Evolutionary conservation across 176 grass and related monocot species (phyloP).

Genomic region (Metroxylon sagu): DNA sequence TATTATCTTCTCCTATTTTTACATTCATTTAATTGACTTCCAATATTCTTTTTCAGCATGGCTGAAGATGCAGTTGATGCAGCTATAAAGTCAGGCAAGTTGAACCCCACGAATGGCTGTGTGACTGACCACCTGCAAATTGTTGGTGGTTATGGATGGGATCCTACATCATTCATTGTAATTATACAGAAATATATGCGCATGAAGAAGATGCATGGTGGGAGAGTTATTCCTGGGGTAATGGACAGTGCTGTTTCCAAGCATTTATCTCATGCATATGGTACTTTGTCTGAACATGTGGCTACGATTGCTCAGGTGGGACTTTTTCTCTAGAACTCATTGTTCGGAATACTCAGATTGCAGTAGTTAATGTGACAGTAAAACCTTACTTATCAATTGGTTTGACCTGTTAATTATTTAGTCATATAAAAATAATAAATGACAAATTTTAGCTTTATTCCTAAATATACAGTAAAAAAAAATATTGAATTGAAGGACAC

Average conservation of each 20-base stretch:
- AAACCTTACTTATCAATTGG: no score
- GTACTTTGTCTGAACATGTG: slow-evolving; percentile 67
- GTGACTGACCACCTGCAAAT: slow-evolving; percentile 73
- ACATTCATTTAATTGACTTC: slow-evolving; percentile 17
- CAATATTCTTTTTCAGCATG: slow-evolving; percentile 46
- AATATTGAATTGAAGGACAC: no score
- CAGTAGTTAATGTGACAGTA: no score
- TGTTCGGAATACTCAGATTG: no score
- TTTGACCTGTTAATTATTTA: no score
- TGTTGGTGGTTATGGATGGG: slow-evolving; percentile 85
- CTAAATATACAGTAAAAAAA: no score
- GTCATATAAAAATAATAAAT: no score
- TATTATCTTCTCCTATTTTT: slow-evolving; percentile 1
- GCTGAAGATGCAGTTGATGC: slow-evolving; percentile 88
- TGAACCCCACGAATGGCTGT: slow-evolving; percentile 70
- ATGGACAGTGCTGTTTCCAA: slow-evolving; percentile 85
- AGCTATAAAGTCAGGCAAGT: slow-evolving; percentile 69
- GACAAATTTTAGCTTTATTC: no score
- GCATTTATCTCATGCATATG: slow-evolving; percentile 90
- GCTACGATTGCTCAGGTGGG: slow-evolving; percentile 80
- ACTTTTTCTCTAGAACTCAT: background rate
- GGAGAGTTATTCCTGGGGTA: slow-evolving; percentile 81
- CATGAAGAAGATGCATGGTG: slow-evolving; percentile 76
- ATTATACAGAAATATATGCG: slow-evolving; percentile 75
- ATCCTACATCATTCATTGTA: slow-evolving; percentile 60